Evolutionary conservation across 2,329 filamentous ascomycete genomes (phyloP).

Genomic region (Corynespora cassiicola): DNA sequence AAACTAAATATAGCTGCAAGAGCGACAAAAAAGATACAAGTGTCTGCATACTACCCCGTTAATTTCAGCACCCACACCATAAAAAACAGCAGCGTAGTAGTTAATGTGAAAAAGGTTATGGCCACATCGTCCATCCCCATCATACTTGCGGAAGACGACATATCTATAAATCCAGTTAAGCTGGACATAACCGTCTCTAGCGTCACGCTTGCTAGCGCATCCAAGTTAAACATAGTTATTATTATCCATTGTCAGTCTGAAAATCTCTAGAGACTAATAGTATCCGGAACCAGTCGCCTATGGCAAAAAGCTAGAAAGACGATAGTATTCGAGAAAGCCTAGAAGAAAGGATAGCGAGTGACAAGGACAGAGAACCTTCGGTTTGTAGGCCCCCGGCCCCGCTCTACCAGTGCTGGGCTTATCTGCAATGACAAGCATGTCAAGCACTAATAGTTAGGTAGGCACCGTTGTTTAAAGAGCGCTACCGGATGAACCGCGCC

Average conservation of each 20-base stretch:
- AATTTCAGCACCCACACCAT: constrained; percentile 73
- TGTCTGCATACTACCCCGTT: constrained; percentile 77
- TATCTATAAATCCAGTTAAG: constrained; percentile 10
- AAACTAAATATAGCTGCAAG: constrained; percentile 72
- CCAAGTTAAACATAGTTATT: constrained; percentile 4
- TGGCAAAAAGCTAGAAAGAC: too few relatives aligned
- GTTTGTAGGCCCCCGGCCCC: too few relatives aligned
- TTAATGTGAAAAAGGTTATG: constrained; percentile 69
- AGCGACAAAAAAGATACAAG: constrained; percentile 86
- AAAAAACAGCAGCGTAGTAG: constrained; percentile 69
- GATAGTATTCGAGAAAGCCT: too few relatives aligned
- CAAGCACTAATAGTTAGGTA: too few relatives aligned
- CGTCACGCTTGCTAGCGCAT: constrained; percentile 9
- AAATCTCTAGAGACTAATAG: too few relatives aligned
- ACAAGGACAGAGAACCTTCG: too few relatives aligned
- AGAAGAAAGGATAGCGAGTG: too few relatives aligned
- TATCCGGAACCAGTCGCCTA: too few relatives aligned
- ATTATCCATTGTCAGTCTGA: constrained; percentile 1
- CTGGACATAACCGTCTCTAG: constrained; percentile 19
- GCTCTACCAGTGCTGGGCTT: too few relatives aligned
- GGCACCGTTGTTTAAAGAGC: too few relatives aligned
- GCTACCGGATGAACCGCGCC: background rate
- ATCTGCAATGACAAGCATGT: too few relatives aligned
- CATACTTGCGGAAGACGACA: constrained; percentile 18
- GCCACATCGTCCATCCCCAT: constrained; percentile 46